phyloP scores from a whole-genome alignment of 2,329 filamentous ascomycete species.

The Colletotrichum noveboracense region DNA sequence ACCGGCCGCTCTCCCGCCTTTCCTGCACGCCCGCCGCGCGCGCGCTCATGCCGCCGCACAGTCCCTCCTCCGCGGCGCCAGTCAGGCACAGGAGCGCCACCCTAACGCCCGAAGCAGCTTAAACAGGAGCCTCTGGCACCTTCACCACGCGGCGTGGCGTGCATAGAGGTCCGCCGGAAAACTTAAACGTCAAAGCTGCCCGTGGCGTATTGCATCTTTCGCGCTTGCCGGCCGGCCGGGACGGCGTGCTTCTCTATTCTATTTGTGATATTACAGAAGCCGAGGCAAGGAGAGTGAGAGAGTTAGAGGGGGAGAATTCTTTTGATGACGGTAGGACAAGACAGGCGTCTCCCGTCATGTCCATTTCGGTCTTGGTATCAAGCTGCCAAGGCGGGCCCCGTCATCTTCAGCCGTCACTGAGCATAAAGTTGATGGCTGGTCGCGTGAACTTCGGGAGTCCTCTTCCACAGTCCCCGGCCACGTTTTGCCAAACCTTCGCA shows the following conservation, averaged over 20 bases:
- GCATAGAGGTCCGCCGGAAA: neutral
- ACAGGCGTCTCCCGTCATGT: neutral
- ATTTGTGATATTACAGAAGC: neutral
- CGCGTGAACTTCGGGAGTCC: neutral
- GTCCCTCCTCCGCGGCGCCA: neutral
- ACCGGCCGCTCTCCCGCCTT: neutral
- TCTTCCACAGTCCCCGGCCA: neutral
- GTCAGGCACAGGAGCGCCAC: neutral
- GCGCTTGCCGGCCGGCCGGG: neutral
- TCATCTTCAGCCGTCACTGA: neutral
- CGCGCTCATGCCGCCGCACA: neutral
- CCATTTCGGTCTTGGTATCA: neutral
- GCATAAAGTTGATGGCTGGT: neutral
- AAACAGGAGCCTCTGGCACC: neutral
- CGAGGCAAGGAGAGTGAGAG: neutral
- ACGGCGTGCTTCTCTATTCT: neutral
- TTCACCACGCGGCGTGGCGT: constrained; percentile 1
- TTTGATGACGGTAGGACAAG: neutral
- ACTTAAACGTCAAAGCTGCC: neutral
- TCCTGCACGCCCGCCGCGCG: neutral
- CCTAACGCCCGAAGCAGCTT: neutral
- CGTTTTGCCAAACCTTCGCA: neutral
- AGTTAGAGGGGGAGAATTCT: neutral
- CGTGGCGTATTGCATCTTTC: neutral
- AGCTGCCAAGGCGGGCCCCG: neutral